Evolutionary conservation across 2,329 filamentous ascomycete species (phyloP), one percentile per base, ranked within the genome.

Genomic region (Aureobasidium mangrovei): DNA sequence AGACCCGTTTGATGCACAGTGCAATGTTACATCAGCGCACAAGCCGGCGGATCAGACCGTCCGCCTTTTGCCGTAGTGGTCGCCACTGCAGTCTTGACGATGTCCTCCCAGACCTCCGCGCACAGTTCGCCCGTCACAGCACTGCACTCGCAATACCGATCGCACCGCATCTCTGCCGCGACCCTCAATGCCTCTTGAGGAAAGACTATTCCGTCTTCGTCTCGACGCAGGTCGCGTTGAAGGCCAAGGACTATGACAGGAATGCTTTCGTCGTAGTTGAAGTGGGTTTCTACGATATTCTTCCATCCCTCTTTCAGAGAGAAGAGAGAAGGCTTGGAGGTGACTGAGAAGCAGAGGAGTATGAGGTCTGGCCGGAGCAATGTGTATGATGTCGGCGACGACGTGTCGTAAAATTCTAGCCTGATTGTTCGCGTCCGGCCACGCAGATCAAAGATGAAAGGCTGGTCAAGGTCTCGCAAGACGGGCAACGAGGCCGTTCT

Each of bases 101-200:
- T 71, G 64, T 84, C 81, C 61, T 84, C 80, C 56, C 83, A 73
- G 0, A 80, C 78, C 64, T 83, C 76, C 32, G 70, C 69, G 59
- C 81, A 77, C 38, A 84, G 67, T 66, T 83, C 77, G 3, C 81
- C 80, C 4, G 80, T 83, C 38, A 78, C 36, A 39, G 81, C 80
- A 57, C 78, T 82, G 59, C 81, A 84, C 62, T 84, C 81, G 3
- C 79, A 81, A 65, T 84, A 84, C 35, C 74, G 70, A 69, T 84
- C 81, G 64, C 77, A 80, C 27, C 79, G 70, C 68, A 83, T 76
- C 60, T 80, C 76, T 60, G 81, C 79, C 12, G 81, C 80, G 5
- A 79, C 60, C 10, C 66, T 64, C 5, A 77, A 44, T 2, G 68
- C 75, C 59, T 77, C 74, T 43, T 80, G 66, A 62, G 76, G 70